Conservation (phyloP, 2,329 filamentous ascomycete species). For the Aspergillus ustus region DNA sequence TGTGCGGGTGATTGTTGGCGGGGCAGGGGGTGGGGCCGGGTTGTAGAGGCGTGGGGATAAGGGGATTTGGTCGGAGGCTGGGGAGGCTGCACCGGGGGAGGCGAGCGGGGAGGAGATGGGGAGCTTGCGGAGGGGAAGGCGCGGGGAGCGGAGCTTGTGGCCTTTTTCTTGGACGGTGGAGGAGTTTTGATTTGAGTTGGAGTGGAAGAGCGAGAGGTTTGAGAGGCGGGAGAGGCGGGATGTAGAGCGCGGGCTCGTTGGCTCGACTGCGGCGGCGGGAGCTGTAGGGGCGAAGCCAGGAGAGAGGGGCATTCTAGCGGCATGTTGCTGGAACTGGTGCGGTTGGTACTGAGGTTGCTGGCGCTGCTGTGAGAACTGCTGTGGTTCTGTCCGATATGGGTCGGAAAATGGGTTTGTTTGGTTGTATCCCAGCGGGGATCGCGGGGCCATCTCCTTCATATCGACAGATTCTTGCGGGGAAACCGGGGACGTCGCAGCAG, state of each 20-base stretch:
- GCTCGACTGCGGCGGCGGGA: slow-evolving; percentile 18
- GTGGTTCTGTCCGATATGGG: slow-evolving; percentile 35
- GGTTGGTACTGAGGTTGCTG: slow-evolving; percentile 28
- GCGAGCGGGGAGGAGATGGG: slow-evolving; percentile 61
- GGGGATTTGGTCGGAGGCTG: slow-evolving; percentile 55
- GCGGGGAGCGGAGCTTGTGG: slow-evolving; percentile 49
- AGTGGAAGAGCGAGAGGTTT: slow-evolving; percentile 48
- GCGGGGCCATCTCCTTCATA: slow-evolving; percentile 16
- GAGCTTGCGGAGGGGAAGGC: slow-evolving; percentile 55
- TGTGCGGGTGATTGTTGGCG: slow-evolving; percentile 60
- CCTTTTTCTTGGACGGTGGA: slow-evolving; percentile 43
- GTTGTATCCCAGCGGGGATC: slow-evolving; percentile 29
- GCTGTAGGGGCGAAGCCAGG: background rate
- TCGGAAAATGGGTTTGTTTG: slow-evolving; percentile 26
- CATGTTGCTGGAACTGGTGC: background rate
- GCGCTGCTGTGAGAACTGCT: slow-evolving; percentile 29
- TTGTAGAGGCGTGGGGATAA: slow-evolving; percentile 62
- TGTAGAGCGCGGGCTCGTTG: slow-evolving; percentile 37
- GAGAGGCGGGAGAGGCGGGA: slow-evolving; percentile 46
- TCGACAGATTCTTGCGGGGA: slow-evolving; percentile 22
- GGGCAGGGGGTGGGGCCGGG: slow-evolving; percentile 60
- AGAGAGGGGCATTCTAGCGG: background rate
- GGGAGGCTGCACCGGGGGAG: slow-evolving; percentile 49
- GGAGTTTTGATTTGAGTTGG: slow-evolving; percentile 29
- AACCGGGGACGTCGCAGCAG: slow-evolving; percentile 25